Evolutionary conservation across 768 basidiomycete species (phyloP), one percentile per base, ranked within the genome.

Genomic region (Amanita exitialis): DNA sequence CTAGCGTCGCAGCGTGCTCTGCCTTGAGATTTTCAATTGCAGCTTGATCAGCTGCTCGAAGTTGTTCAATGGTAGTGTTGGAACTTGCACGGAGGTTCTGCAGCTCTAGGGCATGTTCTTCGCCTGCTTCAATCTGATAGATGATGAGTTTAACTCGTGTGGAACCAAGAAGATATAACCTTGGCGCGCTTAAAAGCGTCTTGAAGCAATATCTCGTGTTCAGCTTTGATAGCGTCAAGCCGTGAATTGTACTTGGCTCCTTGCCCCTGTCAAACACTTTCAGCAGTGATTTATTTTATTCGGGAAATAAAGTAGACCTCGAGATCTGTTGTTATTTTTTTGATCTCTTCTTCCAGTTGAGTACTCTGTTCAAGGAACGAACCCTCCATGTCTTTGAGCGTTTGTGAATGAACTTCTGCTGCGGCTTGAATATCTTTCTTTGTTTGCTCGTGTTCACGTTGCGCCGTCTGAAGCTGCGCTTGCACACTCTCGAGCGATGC

Each of bases 131-230:
- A 35, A 69, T 70, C 88, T 90, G 53, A 18, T 35, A 51, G 4
- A 16, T 37, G 20, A 32, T 44, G 23, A 51, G 34, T 35, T 27
- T 10, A 13, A 12, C 3, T 27, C 25, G 15, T 5, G 12, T 6
- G 13, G 13, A 10, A 21, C 7, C n/a, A 20, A 15, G 3, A 47
- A 20, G 18, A 34, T 21, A 62, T 69, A 44, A 82, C 90, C 78
- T 90, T 90, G 15, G 88, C 87, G 42, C 77, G 80, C 53, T 84
- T 77, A 62, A 90, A 89, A 3, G 82, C 84, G 51, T 86, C 79
- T 55, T 81, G 69, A 15, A 90, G 66, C 38, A 80, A 70, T 45
- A 68, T 66, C 12, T 73, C 71, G 54, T 88, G 83, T 56, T 89
- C 83, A 15, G 69, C 74, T 58, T 82, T 81, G 36, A 87, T 78